Base-by-base conservation (phyloP, 2,329 filamentous ascomycete species). In the Beauveria brongniartii region DNA sequence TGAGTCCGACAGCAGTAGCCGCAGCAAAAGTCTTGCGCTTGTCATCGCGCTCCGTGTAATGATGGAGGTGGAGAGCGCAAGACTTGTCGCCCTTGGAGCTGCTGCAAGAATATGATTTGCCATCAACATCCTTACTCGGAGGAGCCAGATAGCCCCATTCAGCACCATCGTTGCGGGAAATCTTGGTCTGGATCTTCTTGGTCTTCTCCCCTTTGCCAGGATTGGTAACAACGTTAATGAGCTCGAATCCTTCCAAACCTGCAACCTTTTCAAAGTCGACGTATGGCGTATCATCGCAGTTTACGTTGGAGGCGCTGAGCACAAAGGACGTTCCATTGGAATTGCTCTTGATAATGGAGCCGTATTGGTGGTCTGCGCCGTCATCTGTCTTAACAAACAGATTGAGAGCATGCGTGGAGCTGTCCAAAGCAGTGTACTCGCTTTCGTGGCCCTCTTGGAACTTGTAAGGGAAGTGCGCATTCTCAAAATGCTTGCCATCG, bases 241-340 rank as follows among this genome's bases (percentile, higher is more conserved):
- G 74, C 18, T 87, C 86, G 55, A 99, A 91, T 48, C 94, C 94
- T 73, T 99, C 93, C 16, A 99, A 80, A 3, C 92, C 92, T 53
- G 90, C 83, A 79, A 97, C 91, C 77, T 96, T 97, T 72, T 99
- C 94, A 73, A 96, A 99, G 71, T 99, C 94, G 50, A 96, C 93
- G 69, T 87, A 97, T 48, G 87, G 92, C 2, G 72, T 67, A 14
- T 81, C 77, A 70, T 97, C 86, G 67, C 91, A 84, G 73, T 97
- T 97, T 70, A 97, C 91, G 22, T 84, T 85, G 54, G 84, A 79
- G 26, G 94, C 80, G 73, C 90, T 95, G 65, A 96, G 78, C 14
- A 96, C 90, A 69, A 97, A 99, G 1, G 90, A 94, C 0, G 94
- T 99, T 59, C 94, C 94, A 70, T 99, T 97, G 68, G 92, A 97